Evolutionary conservation across 257 asterid species (phyloP), one percentile per base, ranked within the genome.

Genomic region (Plectranthus barbatus): DNA sequence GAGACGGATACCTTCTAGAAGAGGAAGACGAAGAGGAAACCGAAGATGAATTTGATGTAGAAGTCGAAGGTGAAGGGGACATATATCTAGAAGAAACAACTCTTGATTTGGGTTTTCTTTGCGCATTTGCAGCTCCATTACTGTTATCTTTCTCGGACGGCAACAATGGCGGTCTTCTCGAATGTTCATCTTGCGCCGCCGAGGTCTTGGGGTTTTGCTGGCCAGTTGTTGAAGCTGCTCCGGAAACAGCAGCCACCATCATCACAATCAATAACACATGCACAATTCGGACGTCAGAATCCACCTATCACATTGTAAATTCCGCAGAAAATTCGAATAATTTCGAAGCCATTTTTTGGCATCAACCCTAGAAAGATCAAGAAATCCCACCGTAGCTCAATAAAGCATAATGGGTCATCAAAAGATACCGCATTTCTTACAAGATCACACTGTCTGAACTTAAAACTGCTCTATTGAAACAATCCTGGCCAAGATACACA

Each of bases 221-320:
- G 65, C 64, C 78, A 2, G 77, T 34, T 33, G 86, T 68, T 75
- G 92, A 85, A 84, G 85, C 88, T 77, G 85, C 83, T 71, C 90
- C 95, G 45, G 90, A 73, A 75, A 79, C 82, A 74, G 92, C 92
- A 80, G 92, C 94, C 80, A 85, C 95, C 97, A 93, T 81, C 82
- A 80, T 82, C 78, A 69, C 79, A 74, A 68, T 65, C 79, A 56
- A 58, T 29, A 49, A 67, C 77, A 69, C 67, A 60, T 71, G 67
- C 54, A 72, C 68, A 15, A 51, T 56, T 66, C 15, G 51, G 48
- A 49, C 58, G 53, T 56, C 52, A 42, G 60, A 90, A 69, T 72
- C 69, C 76, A 57, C 71, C 74, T 26, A 73, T 82, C 91, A 87
- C 95, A 86, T 86, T 83, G 77, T 60, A 58, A 53, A 72, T 72